phyloP scores from a whole-genome alignment of 331 rosid species.

The Telfairia occidentalis region DNA sequence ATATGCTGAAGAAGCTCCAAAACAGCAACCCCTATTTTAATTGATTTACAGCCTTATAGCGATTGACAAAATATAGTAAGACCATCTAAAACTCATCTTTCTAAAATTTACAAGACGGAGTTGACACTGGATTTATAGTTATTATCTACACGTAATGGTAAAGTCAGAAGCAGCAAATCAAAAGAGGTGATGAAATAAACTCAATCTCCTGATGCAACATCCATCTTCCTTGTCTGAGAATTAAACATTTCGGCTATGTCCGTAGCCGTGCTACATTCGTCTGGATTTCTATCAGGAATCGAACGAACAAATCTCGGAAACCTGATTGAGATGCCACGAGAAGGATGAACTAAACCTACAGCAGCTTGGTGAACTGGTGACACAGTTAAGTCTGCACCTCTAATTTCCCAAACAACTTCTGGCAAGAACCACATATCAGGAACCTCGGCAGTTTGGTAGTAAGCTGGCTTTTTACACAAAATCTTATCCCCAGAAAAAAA shows the following conservation, averaged over 20 bases:
- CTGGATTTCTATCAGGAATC: conserved; percentile 58
- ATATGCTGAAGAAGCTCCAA: background rate
- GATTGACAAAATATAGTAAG: background rate
- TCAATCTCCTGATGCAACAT: conserved; percentile 38
- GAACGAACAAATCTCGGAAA: conserved; percentile 58
- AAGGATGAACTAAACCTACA: conserved; percentile 61
- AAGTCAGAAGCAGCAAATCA: background rate
- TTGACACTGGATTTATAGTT: background rate
- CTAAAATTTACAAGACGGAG: background rate
- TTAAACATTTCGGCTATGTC: conserved; percentile 70
- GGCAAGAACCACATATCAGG: conserved; percentile 74
- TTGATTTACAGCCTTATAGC: background rate
- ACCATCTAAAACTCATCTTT: background rate
- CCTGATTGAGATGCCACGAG: conserved; percentile 85
- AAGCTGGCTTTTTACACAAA: conserved; percentile 60
- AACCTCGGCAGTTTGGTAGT: conserved; percentile 64
- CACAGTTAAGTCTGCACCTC: conserved; percentile 84
- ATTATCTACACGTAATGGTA: background rate
- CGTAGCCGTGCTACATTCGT: conserved; percentile 64
- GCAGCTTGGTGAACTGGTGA: conserved; percentile 93
- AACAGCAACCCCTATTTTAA: background rate
- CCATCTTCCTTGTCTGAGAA: conserved; percentile 79
- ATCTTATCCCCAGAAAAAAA: conserved; percentile 56
- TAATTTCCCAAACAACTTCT: conserved; percentile 69
- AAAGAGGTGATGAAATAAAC: background rate